Percentiles rank a stretch among this genome's conserved stretches.
Evolutionary conservation across 2,329 filamentous ascomycete genomes (phyloP).

Genomic region (Trichoderma sp.): DNA sequence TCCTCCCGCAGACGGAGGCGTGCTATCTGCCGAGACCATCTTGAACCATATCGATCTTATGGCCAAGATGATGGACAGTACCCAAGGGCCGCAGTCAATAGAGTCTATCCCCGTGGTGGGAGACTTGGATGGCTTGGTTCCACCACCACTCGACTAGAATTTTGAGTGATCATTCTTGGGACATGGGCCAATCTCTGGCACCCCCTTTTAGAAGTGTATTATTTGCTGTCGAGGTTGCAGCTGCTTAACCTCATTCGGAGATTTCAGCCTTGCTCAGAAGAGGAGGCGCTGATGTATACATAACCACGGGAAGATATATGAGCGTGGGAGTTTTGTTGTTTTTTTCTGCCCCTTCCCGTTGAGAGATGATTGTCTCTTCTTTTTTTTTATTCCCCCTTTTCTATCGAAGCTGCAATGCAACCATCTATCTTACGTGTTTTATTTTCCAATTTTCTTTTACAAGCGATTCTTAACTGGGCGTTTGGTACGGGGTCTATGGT

Average conservation of each 20-base stretch:
- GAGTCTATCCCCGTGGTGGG: conserved; percentile 39
- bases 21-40: conserved; percentile 43
- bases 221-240: neutral
- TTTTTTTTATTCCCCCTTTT: conserved; percentile 1
- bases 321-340: neutral
- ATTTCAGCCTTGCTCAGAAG: neutral
- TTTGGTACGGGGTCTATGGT: conserved; percentile 9
- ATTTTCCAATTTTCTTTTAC: neutral
- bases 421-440: neutral
- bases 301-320: conserved; percentile 2
- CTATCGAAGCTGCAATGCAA: neutral
- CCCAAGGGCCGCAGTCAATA: conserved; percentile 37
- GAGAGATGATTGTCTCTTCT: neutral
- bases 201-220: neutral
- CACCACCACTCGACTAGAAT: conserved; percentile 41
- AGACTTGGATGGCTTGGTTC: conserved; percentile 39
- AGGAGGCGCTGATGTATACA: conserved; percentile 25
- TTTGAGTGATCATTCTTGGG: neutral
- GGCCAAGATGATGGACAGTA: conserved; percentile 41
- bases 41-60: conserved; percentile 48
- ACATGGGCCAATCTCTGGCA: neutral
- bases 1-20: conserved; percentile 37
- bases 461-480: conserved; percentile 13
- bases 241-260: neutral
- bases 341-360: neutral